Base-by-base conservation (phyloP, 208 protist species). In the Porcisia hertigi region DNA sequence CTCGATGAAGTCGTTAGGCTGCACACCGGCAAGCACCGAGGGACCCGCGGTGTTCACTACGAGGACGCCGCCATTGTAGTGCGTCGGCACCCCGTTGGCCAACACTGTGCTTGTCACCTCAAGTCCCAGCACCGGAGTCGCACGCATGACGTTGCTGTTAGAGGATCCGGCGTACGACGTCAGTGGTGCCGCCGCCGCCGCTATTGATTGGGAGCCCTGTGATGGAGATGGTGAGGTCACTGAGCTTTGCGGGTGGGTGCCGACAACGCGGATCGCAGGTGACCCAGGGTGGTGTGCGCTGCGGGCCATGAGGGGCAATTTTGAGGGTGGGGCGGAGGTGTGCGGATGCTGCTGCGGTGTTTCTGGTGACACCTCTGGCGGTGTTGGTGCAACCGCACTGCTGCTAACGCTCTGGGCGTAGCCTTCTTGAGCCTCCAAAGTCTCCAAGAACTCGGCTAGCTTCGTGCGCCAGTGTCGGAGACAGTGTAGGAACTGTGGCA, bases 401-500 rank as follows among this genome's bases (percentile, higher is more conserved):
- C 7, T 57, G 36, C 43, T 45, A 41, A 25, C 47, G 47, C 66
- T 5, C 57, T 59, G 67, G 5, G n/a, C 34, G 58, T 30, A 52
- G n/a, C 53, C 43, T 8, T 47, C 34, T 45, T 63, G 20, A 1
- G 55, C 77, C 63, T 77, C 71, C 53, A 81, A 53, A 49, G 43
- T 62, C 45, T 64, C 52, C 39, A 95, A 30, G 60, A 90, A 87
- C 25, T 85, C 77, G 41, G 69, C 57, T 4, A 95, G 66, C 60
- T 79, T 80, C 69, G 80, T 70, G 25, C 92, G 81, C 92, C 92
- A 96, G 71, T 91, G 77, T 43, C 82, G 81, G 45, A 96, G 85
- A 36, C 81, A 87, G 25, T 92, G 71, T 49, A 96, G 47, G 74
- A 96, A 96, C 59, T 82, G 74, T 23, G 92, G 92, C n/a, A 77